These are phyloP conservation scores for Psilocybe tampanensis DNA, from an alignment of 768 basidiomycete genomes.

Conservation along the genomic window DNA sequence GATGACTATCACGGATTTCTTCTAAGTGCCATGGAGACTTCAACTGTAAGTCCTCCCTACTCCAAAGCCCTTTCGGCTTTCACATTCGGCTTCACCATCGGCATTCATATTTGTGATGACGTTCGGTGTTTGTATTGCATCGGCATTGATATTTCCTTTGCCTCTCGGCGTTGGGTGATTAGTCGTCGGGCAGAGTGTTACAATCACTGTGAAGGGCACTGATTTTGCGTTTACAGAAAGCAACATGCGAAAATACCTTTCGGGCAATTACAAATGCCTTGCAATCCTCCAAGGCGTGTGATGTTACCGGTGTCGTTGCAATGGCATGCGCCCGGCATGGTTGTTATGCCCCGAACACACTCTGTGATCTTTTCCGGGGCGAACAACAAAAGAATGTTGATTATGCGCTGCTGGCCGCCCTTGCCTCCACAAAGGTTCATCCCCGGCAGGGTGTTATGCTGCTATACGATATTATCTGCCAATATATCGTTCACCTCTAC, in stretches of 20 bases:
- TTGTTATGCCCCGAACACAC: constrained; percentile 12
- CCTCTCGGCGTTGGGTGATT: no score
- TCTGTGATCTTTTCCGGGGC: constrained; percentile 21
- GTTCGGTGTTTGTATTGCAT: no score
- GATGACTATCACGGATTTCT: constrained; percentile 14
- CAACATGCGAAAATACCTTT: constrained; percentile 18
- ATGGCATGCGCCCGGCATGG: constrained; percentile 21
- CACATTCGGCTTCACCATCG: no score
- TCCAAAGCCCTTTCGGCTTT: background rate
- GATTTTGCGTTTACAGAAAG: constrained; percentile 9
- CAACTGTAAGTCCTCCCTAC: constrained; percentile 9
- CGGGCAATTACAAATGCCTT: constrained; percentile 11
- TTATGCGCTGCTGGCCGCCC: constrained; percentile 10
- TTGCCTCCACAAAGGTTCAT: constrained; percentile 9
- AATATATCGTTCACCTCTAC: background rate
- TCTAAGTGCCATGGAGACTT: constrained; percentile 6
- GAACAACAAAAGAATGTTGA: constrained; percentile 28
- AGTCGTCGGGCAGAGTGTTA: no score
- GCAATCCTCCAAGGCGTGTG: constrained; percentile 2
- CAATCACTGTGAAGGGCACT: no score
- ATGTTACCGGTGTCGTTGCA: constrained; percentile 17
- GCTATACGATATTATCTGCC: constrained; percentile 2
- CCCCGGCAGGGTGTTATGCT: constrained; percentile 6
- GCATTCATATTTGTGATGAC: no score
- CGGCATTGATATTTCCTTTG: no score